A percentile compares a stretch with the other conserved stretches of the same genome.
Evolutionary conservation across 352 stramenopile species (phyloP).

Genomic region (Bremia lactucae): DNA sequence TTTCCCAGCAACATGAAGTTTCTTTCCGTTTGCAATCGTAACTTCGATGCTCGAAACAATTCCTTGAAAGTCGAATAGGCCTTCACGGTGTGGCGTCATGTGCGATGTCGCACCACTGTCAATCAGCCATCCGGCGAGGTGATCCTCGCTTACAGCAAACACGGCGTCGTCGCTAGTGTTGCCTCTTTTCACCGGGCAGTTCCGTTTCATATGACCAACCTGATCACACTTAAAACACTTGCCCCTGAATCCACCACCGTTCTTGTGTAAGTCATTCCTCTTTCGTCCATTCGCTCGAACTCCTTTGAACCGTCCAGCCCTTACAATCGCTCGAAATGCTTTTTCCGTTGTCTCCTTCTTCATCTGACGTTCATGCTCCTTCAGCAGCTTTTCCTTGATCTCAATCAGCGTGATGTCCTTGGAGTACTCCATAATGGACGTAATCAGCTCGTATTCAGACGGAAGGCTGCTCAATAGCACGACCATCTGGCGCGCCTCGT

Average conservation of each 20-base stretch:
- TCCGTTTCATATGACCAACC: background rate
- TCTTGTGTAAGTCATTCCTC: background rate
- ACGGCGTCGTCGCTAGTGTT: background rate
- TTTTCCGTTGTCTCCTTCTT: slow-evolving; percentile 1
- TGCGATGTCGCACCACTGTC: background rate
- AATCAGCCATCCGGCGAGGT: background rate
- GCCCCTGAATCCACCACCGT: background rate
- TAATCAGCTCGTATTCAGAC: background rate
- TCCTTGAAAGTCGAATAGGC: background rate
- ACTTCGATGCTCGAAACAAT: background rate
- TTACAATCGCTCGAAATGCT: background rate
- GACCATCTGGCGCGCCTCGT: background rate
- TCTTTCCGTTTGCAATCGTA: background rate
- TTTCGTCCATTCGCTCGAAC: background rate
- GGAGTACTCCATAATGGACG: background rate
- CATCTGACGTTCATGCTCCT: background rate
- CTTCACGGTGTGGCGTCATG: background rate
- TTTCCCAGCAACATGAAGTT: background rate
- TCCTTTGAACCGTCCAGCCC: background rate
- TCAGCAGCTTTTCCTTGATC: background rate
- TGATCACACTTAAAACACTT: background rate
- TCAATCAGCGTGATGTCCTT: background rate
- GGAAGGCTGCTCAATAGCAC: background rate
- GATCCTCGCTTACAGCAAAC: background rate
- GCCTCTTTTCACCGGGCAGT: background rate